These are phyloP conservation scores for Saccharomycopsis fibuligera DNA, from an alignment of 805 yeast genomes.

Conservation along the genomic window DNA sequence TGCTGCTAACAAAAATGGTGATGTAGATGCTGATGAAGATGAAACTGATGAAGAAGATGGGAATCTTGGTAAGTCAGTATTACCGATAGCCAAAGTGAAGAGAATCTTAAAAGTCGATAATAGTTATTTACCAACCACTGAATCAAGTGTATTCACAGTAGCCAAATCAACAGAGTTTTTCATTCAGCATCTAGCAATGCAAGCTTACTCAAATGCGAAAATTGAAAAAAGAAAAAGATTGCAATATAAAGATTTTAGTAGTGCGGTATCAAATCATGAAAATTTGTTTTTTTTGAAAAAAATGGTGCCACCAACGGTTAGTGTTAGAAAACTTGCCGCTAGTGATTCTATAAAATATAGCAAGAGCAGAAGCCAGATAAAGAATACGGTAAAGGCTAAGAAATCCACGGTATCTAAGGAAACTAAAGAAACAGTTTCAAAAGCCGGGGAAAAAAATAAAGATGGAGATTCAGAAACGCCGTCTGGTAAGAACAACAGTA, in stretches of 20 bases:
- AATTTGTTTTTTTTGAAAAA: slow-evolving; percentile 57
- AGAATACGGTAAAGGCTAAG: slow-evolving; percentile 14
- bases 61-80: slow-evolving; percentile 30
- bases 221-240: slow-evolving; percentile 62
- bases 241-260: slow-evolving; percentile 63
- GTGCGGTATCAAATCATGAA: slow-evolving; percentile 53
- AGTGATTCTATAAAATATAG: slow-evolving; percentile 33
- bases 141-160: slow-evolving; percentile 64
- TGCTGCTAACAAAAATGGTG: no score
- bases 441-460: background rate
- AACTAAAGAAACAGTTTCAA: background rate
- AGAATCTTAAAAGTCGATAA: slow-evolving; percentile 72
- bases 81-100: slow-evolving; percentile 67
- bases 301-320: slow-evolving; percentile 58
- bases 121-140: slow-evolving; percentile 60
- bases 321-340: slow-evolving; percentile 42
- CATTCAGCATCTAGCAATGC: slow-evolving; percentile 62
- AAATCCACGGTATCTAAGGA: slow-evolving; percentile 10
- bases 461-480: background rate
- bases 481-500: slow-evolving; percentile 6
- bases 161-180: slow-evolving; percentile 77
- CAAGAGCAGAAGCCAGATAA: slow-evolving; percentile 5
- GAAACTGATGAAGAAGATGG: slow-evolving; percentile 27
- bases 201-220: slow-evolving; percentile 59
- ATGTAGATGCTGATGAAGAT: slow-evolving; percentile 5